Base-by-base conservation (phyloP, 2,329 filamentous ascomycete species). In the Neospermospora avenae region DNA sequence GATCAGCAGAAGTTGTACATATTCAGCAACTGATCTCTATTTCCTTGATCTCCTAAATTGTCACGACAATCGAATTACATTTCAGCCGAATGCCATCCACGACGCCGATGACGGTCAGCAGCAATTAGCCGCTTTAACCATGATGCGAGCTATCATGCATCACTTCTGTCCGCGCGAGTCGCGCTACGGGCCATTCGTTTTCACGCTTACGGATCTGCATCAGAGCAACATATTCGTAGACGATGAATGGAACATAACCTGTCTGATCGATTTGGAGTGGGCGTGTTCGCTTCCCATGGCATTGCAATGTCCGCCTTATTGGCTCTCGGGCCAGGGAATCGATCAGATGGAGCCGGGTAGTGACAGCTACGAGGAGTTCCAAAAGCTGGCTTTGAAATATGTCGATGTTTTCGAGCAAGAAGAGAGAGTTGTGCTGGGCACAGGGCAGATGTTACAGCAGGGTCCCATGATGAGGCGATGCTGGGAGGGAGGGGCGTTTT, bases 41-140 rank as follows among this genome's bases (percentile, higher is more conserved):
- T 44, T 71, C 18, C 57, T 64, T 1, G 69, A 71, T 61, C 64
- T 68, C 10, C 53, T 74, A 6, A 59, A 61, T 41, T 64, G 58
- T 34, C 68, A 73, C 53, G 66, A 72, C 44, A 71, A 63, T 41
- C 68, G 67, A 4, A 63, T 73, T 14, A 55, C 55, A n/a, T 45
- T 67, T 62, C 67, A 71, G 52, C 68, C 69, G 55, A 73, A 72
- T 61, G 65, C 65, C 37, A 55, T 64, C 16, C 57, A 35, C 49
- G 60, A 65, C 25, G n/a, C 25, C 14, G 45, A 48, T 48, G 45
- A 48, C 24, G 45, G 45, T 14, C 25, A 48, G 22, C 45, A 34
- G 11, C 45, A 48, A 48, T 11, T 48, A 4, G 45, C 45, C 13
- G 45, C 45, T 13, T 31, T 48, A n/a, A 48, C 45, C 31, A 48